These are phyloP conservation scores for Oenanthe javanica DNA, from an alignment of 140 eudicot species.

Conservation along the genomic window DNA sequence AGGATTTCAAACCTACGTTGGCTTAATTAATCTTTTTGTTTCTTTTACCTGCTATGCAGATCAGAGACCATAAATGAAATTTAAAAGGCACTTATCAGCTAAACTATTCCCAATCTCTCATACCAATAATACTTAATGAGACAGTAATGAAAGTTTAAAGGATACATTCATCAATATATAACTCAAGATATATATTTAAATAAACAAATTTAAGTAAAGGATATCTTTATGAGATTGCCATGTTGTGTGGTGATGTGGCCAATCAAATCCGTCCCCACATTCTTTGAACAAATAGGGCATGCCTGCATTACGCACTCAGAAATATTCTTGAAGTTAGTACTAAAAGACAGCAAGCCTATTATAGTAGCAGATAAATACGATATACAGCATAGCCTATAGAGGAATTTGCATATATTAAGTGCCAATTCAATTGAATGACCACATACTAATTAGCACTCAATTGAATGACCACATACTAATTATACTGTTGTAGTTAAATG, in stretches of 20 bases:
- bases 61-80: not conserved
- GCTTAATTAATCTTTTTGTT: not conserved
- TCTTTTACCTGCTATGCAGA: not conserved
- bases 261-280: conserved; percentile 69
- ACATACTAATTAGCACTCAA: not conserved
- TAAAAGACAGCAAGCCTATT: not conserved
- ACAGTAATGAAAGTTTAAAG: not conserved
- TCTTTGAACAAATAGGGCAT: conserved; percentile 79
- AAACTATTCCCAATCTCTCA: not conserved
- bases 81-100: not conserved
- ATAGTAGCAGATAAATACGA: not conserved
- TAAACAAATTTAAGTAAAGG: conserved; percentile 36
- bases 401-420: not conserved
- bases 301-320: conserved; percentile 35
- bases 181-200: not conserved
- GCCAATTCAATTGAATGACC: not conserved
- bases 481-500: no score
- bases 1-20: not conserved
- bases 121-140: not conserved
- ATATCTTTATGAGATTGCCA: conserved; percentile 76
- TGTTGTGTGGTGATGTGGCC: conserved; percentile 85
- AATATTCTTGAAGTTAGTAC: not conserved
- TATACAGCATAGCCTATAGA: not conserved
- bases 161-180: not conserved
- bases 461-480: no score